Evolutionary conservation across 768 basidiomycete genomes (phyloP), one percentile per base, ranked within the genome.

Genomic region (Lactarius hatsudake): DNA sequence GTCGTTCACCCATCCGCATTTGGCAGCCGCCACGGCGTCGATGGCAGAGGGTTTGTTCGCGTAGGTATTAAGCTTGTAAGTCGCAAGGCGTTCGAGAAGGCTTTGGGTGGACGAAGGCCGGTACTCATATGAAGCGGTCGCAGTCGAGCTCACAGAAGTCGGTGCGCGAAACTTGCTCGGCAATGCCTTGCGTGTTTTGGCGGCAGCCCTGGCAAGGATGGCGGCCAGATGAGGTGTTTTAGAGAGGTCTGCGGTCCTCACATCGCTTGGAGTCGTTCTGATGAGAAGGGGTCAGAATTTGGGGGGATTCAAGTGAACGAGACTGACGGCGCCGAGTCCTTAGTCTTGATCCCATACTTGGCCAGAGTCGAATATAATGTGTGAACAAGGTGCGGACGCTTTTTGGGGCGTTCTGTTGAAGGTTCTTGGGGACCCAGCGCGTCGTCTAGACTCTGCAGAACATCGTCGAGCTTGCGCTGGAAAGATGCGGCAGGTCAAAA

Each of bases 391-490:
- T 80, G 76, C 54, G 80, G 83, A 70, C 88, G 87, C 26, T 83
- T 84, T n/a, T 86, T 79, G 3, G 78, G 76, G 28, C 71, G 76
- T 36, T 78, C 79, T 63, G 67, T 77, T 71, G 64, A 62, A 36
- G 62, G 69, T 28, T 56, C 59, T 12, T 72, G 71, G 1, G 82
- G 72, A 18, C 78, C 77, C 23, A 90, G 84, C 13, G 87, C 89
- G 59, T 79, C 83, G 73, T 94, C 92, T 61, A 94, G 75, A 51
- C 78, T 81, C 61, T 87, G 85, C 66, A 94, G 84, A 36, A 90
- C 93, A 76, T 93, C 91, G 66, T 91, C 87, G 58, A 93, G 84
- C 77, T 93, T 94, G 59, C 92, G 83, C 89, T 93, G 66, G 30
- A 59, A 64, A 20, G 36, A 30, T 17, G 18, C 2, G 8, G 20